Conservation (phyloP, 176 grass and related monocot species). For the Lolium multiflorum region DNA sequence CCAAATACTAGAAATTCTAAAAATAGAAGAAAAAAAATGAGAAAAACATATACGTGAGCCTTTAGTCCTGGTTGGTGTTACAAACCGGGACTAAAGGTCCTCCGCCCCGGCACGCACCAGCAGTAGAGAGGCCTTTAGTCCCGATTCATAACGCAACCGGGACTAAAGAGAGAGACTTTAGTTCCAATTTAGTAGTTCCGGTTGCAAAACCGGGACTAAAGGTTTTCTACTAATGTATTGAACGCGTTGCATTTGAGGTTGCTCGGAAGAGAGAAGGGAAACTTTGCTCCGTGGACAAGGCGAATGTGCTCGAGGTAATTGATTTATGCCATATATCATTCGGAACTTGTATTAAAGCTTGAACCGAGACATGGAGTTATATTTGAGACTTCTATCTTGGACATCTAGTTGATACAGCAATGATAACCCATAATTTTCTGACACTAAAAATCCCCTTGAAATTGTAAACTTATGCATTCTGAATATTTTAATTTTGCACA, state of each 20-base stretch:
- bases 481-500: background rate
- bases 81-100: too few relatives aligned
- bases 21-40: too few relatives aligned
- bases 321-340: background rate
- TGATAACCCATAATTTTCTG: background rate
- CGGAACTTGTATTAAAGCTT: background rate
- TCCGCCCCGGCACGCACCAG: too few relatives aligned
- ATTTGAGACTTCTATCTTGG: background rate
- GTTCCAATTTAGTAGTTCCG: too few relatives aligned
- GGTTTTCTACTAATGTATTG: too few relatives aligned
- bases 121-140: too few relatives aligned
- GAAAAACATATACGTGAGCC: too few relatives aligned
- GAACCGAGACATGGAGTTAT: background rate
- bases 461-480: background rate
- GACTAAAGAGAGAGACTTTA: too few relatives aligned
- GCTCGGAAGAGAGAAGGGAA: constrained; percentile 78
- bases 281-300: constrained; percentile 93
- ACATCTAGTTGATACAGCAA: background rate
- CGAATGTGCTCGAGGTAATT: constrained; percentile 91
- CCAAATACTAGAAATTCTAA: too few relatives aligned
- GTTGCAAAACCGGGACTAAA: too few relatives aligned
- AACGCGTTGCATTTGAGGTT: constrained; percentile 84
- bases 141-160: too few relatives aligned
- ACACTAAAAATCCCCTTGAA: background rate
- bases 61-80: too few relatives aligned